phyloP scores from a whole-genome alignment of 805 yeast genomes.

The Sugiyamaella lignohabitans region DNA sequence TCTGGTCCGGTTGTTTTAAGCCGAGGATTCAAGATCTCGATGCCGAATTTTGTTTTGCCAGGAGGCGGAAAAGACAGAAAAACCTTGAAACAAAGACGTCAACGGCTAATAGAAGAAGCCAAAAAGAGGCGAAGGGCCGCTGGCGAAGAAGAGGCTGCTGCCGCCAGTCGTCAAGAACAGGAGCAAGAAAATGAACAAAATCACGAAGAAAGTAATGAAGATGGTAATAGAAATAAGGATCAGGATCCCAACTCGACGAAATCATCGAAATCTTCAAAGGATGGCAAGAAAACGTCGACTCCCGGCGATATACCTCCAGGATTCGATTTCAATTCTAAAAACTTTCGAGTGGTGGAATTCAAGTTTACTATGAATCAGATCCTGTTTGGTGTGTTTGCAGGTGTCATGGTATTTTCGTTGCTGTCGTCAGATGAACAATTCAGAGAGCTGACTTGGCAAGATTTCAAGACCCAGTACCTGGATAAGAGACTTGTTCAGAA shows the following conservation, averaged over 20 bases:
- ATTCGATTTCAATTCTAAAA: conserved; percentile 10
- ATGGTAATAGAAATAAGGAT: background rate
- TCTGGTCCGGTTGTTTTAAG: background rate
- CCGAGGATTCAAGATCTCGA: conserved; percentile 6
- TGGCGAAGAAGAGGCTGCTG: conserved; percentile 1
- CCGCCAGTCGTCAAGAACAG: background rate
- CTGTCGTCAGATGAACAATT: conserved; percentile 10
- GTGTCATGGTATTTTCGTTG: conserved; percentile 10
- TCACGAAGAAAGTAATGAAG: background rate
- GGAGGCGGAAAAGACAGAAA: conserved; percentile 5
- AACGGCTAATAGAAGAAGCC: conserved; percentile 2
- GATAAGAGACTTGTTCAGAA: conserved; percentile 73
- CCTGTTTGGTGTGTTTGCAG: conserved; percentile 10
- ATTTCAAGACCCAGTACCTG: conserved; percentile 71
- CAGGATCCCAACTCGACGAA: background rate
- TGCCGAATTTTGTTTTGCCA: background rate
- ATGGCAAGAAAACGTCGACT: background rate
- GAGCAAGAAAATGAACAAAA: conserved; percentile 2
- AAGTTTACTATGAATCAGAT: conserved; percentile 10
- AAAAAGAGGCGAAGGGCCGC: conserved; percentile 2
- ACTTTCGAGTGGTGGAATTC: conserved; percentile 12
- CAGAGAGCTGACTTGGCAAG: conserved; percentile 59
- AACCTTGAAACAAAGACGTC: conserved; percentile 4
- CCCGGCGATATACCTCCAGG: conserved; percentile 14
- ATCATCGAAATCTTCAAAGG: conserved; percentile 1